These are phyloP conservation scores for Wickerhamiella occidentalis DNA, from an alignment of 805 yeast species.

Conservation along the genomic window DNA sequence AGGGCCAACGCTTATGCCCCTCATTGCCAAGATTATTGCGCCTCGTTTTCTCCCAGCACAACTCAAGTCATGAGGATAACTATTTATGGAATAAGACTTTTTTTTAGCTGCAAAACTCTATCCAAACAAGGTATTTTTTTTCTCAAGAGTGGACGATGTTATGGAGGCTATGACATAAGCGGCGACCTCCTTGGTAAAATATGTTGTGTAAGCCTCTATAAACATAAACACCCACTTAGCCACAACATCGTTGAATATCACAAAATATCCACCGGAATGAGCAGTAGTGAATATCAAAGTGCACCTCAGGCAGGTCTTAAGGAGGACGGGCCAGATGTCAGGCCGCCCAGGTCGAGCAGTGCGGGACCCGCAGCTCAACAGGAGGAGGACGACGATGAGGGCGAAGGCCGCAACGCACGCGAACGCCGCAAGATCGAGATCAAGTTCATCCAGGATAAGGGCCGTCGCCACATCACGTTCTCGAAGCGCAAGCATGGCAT, in stretches of 20 bases:
- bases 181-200: background rate
- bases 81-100: no score
- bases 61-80: no score
- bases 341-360: background rate
- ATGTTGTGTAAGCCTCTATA: conserved; percentile 1
- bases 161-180: background rate
- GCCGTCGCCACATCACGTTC: conserved; percentile 94
- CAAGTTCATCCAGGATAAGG: conserved; percentile 92
- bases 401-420: conserved; percentile 31
- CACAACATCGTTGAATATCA: background rate
- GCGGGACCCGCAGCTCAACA: conserved; percentile 2
- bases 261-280: background rate
- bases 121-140: background rate
- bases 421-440: conserved; percentile 89
- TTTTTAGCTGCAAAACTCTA: background rate
- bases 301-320: background rate
- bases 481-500: conserved; percentile 98
- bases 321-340: background rate
- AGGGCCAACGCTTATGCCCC: no score
- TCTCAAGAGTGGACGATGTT: no score
- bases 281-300: background rate
- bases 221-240: background rate
- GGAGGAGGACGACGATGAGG: conserved; percentile 35
- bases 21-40: no score
- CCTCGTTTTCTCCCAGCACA: no score